These are phyloP conservation scores for Thymus quinquecostatus DNA, from an alignment of 257 asterid species.

Conservation along the genomic window DNA sequence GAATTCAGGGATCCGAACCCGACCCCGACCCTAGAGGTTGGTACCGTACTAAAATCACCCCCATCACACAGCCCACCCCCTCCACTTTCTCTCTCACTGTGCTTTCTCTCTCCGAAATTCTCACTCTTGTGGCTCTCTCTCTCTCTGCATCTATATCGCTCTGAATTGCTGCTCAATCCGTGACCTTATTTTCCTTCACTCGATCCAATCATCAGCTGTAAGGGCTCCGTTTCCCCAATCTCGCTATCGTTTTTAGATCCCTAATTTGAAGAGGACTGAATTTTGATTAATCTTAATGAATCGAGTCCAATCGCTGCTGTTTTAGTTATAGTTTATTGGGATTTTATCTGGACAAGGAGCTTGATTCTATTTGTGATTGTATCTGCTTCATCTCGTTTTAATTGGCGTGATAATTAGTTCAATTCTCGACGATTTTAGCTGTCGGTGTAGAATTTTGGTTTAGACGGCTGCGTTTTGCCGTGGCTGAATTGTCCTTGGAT, in stretches of 20 bases:
- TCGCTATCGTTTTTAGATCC: slow-evolving; percentile 38
- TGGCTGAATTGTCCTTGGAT: slow-evolving; percentile 32
- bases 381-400: slow-evolving; percentile 12
- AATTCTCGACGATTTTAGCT: slow-evolving; percentile 26
- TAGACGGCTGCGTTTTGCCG: neutral
- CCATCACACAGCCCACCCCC: slow-evolving; percentile 6
- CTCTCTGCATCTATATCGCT: slow-evolving; percentile 37
- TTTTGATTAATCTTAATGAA: slow-evolving; percentile 4
- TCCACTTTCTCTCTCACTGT: slow-evolving; percentile 28
- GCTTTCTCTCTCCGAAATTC: slow-evolving; percentile 33
- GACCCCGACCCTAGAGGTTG: slow-evolving; percentile 33
- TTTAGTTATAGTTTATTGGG: neutral
- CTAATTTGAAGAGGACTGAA: slow-evolving; percentile 28
- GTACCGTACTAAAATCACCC: slow-evolving; percentile 20
- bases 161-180: slow-evolving; percentile 20
- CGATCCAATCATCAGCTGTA: slow-evolving; percentile 56
- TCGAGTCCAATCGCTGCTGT: slow-evolving; percentile 24
- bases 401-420: slow-evolving; percentile 9
- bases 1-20: slow-evolving; percentile 6
- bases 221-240: slow-evolving; percentile 33
- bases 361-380: slow-evolving; percentile 16
- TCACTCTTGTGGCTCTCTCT: slow-evolving; percentile 42
- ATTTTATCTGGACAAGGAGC: slow-evolving; percentile 20
- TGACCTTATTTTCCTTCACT: neutral
- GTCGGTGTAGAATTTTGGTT: slow-evolving; percentile 19